Percentiles rank a stretch among this genome's conserved stretches.
Conservation (phyloP, 2,329 filamentous ascomycete genomes). For the Clonostachys rhizophaga region DNA sequence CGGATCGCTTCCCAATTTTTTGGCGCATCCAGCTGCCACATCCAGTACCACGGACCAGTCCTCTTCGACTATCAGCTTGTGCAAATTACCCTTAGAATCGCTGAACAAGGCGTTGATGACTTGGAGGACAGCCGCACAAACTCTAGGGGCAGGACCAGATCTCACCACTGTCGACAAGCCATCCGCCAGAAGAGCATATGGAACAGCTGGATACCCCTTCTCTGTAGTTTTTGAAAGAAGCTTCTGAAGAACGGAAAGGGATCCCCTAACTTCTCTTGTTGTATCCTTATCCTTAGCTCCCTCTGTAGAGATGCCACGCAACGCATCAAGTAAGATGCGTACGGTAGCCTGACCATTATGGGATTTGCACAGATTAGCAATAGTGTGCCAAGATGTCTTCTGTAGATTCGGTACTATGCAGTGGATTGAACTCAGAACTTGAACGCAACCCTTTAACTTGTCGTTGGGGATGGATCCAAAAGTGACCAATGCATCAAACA, state of each 20-base stretch:
- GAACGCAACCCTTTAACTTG: conserved; percentile 61
- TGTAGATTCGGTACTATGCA: conserved; percentile 57
- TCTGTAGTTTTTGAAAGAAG: conserved; percentile 55
- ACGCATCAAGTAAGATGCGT: conserved; percentile 57
- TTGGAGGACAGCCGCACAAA: conserved; percentile 40
- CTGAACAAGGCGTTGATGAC: conserved; percentile 53
- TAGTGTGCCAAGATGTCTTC: conserved; percentile 64
- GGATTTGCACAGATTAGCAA: conserved; percentile 67
- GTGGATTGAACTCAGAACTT: conserved; percentile 69
- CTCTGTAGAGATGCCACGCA: conserved; percentile 42
- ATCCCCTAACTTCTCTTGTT: conserved; percentile 55
- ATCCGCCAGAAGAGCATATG: conserved; percentile 53
- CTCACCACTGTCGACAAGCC: conserved; percentile 48
- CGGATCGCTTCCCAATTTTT: neutral
- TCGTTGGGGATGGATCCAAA: conserved; percentile 64
- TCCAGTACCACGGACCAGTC: conserved; percentile 61
- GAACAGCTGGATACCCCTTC: conserved; percentile 55
- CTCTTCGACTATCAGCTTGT: conserved; percentile 55
- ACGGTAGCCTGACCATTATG: conserved; percentile 69
- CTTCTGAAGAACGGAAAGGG: conserved; percentile 58
- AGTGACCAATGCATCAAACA: conserved; percentile 67
- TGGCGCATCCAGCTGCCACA: conserved; percentile 49
- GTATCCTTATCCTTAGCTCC: conserved; percentile 44
- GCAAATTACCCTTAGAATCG: conserved; percentile 45
- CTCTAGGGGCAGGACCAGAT: conserved; percentile 35